These are phyloP conservation scores for Neonothopanus nambi DNA, from an alignment of 1,284 basidiomycete species.

Conservation along the genomic window DNA sequence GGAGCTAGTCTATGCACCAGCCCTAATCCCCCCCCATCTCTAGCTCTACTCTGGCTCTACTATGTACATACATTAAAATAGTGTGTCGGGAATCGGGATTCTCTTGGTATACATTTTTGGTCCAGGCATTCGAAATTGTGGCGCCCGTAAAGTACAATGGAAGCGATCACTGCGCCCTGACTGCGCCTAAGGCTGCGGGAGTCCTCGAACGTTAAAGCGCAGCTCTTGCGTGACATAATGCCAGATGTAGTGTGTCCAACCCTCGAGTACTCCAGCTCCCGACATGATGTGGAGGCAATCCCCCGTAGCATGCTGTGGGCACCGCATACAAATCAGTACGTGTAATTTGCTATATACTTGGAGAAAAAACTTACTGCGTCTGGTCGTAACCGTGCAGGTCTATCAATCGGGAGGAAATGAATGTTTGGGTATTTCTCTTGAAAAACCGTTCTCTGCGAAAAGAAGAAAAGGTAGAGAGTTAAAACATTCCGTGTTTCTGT, in stretches of 20 bases:
- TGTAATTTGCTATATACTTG: neutral
- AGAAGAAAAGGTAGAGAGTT: neutral
- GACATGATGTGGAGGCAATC: slow-evolving; percentile 69
- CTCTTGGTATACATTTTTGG: no score
- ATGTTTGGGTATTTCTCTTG: slow-evolving; percentile 48
- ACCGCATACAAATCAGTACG: neutral
- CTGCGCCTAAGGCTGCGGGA: no score
- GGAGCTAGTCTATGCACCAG: no score
- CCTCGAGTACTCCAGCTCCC: slow-evolving; percentile 64
- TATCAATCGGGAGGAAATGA: slow-evolving; percentile 59
- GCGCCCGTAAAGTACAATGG: no score
- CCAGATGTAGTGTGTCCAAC: slow-evolving; percentile 73
- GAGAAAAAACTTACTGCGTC: slow-evolving; percentile 54
- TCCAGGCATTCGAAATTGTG: no score
- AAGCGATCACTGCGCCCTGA: no score
- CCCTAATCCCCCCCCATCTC: no score
- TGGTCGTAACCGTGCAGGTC: slow-evolving; percentile 57
- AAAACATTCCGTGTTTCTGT: no score
- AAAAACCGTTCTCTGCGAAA: slow-evolving; percentile 45
- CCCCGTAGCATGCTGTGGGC: slow-evolving; percentile 47
- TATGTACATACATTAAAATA: no score
- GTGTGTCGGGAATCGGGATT: no score
- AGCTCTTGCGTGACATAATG: slow-evolving; percentile 46
- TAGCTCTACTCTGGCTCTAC: no score
- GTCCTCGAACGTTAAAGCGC: no score